Evolutionary conservation across 2,329 filamentous ascomycete species (phyloP).

Genomic region (Xylaria multiplex): DNA sequence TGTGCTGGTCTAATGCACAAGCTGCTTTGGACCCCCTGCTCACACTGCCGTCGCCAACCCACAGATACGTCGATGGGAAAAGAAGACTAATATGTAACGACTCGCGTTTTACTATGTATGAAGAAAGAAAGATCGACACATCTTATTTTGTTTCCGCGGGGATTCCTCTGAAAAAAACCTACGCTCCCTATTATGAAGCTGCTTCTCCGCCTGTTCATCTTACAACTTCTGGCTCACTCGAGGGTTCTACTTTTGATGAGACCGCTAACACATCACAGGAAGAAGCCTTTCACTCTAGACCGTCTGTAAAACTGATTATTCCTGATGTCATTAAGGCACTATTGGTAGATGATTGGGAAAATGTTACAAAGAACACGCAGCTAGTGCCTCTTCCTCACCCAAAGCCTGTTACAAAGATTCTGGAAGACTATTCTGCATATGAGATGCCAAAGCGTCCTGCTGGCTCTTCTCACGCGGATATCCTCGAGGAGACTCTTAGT

Average conservation of each 20-base stretch:
- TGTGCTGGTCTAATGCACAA: slow-evolving; percentile 10
- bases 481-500: slow-evolving; percentile 87
- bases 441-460: slow-evolving; percentile 73
- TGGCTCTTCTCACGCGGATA: slow-evolving; percentile 78
- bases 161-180: slow-evolving; percentile 35
- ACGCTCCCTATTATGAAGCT: slow-evolving; percentile 24
- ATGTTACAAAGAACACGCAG: slow-evolving; percentile 93
- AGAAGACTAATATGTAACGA: slow-evolving; percentile 14
- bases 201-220: slow-evolving; percentile 1
- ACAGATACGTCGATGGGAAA: slow-evolving; percentile 29
- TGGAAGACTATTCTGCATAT: slow-evolving; percentile 81
- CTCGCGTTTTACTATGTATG: slow-evolving; percentile 13
- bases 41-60: slow-evolving; percentile 13
- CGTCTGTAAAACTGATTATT: slow-evolving; percentile 85
- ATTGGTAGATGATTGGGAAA: slow-evolving; percentile 98
- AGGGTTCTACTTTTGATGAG: neutral
- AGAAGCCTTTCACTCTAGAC: slow-evolving; percentile 83
- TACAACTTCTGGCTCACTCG: neutral
- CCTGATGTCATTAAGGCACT: slow-evolving; percentile 91
- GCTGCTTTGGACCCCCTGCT: slow-evolving; percentile 27
- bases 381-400: slow-evolving; percentile 85
- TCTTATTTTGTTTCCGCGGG: slow-evolving; percentile 35
- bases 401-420: slow-evolving; percentile 78
- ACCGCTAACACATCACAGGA: slow-evolving; percentile 67
- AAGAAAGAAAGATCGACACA: neutral